A percentile compares a stretch with the other conserved stretches of the same genome.
phyloP scores from a whole-genome alignment of 2,329 filamentous ascomycete species.

The Microcyclospora pomicola region DNA sequence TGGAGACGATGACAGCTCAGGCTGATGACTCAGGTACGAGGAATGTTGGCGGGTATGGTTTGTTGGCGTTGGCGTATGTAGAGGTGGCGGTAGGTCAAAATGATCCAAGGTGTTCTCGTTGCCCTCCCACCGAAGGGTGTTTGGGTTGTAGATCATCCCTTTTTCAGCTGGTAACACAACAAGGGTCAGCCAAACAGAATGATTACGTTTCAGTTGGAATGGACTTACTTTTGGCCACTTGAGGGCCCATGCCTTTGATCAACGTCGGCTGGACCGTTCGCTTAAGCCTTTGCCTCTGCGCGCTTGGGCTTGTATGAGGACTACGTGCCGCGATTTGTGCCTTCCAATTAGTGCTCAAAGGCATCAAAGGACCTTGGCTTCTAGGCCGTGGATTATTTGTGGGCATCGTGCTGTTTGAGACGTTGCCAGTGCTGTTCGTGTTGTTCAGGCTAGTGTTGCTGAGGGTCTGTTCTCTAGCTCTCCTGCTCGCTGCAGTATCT shows the following conservation, averaged over 20 bases:
- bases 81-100: conserved; percentile 48
- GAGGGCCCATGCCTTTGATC: conserved; percentile 70
- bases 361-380: conserved; percentile 35
- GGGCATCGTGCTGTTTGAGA: background rate
- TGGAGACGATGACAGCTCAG: conserved; percentile 25
- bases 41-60: conserved; percentile 15
- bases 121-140: conserved; percentile 81
- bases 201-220: background rate
- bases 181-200: conserved; percentile 2
- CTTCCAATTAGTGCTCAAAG: conserved; percentile 47
- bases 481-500: conserved; percentile 52
- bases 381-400: conserved; percentile 21
- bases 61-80: conserved; percentile 27
- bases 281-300: conserved; percentile 34
- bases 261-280: conserved; percentile 54
- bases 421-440: too few species aligned
- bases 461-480: conserved; percentile 43
- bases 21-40: conserved; percentile 22
- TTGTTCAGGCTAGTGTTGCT: conserved; percentile 15
- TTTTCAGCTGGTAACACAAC: conserved; percentile 51
- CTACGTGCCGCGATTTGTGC: conserved; percentile 38
- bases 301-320: conserved; percentile 36
- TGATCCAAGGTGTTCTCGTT: conserved; percentile 74
- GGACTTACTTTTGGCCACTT: conserved; percentile 64
- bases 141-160: conserved; percentile 91